These are phyloP conservation scores for Pseudonectria buxi DNA, from an alignment of 2,329 filamentous ascomycete genomes.

Conservation along the genomic window DNA sequence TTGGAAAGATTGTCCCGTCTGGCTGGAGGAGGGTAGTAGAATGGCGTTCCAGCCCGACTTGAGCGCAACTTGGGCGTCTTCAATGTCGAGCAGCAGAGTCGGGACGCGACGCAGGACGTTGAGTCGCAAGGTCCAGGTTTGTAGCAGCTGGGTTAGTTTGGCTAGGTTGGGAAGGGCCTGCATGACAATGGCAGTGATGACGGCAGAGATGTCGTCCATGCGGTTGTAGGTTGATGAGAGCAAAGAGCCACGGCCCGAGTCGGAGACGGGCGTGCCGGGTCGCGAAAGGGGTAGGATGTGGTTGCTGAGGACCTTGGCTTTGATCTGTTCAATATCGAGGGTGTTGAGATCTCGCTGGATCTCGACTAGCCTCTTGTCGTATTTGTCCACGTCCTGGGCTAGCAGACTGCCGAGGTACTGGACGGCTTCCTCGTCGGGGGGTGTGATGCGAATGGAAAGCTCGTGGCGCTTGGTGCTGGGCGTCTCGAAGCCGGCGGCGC, in stretches of 20 bases:
- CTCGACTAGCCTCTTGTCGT: conserved; percentile 67
- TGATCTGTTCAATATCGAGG: conserved; percentile 78
- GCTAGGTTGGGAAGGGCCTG: conserved; percentile 78
- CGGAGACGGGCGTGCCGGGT: conserved; percentile 29
- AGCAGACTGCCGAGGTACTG: conserved; percentile 66
- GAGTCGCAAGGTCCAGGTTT: conserved; percentile 71
- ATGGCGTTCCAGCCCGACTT: conserved; percentile 61
- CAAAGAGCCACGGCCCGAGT: conserved; percentile 28
- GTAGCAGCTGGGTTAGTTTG: conserved; percentile 64
- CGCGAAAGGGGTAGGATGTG: conserved; percentile 56
- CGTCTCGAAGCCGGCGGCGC: conserved; percentile 48
- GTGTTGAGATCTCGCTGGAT: conserved; percentile 64
- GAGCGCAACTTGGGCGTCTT: conserved; percentile 60
- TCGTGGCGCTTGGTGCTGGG: conserved; percentile 37
- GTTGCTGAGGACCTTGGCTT: conserved; percentile 76
- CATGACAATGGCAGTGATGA: conserved; percentile 87
- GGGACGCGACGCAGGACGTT: conserved; percentile 69
- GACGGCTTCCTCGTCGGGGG: conserved; percentile 17
- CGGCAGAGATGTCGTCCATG: conserved; percentile 83
- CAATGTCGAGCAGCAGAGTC: conserved; percentile 56
- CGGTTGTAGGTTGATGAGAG: conserved; percentile 53
- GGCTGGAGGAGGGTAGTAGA: conserved; percentile 22
- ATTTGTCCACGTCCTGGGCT: conserved; percentile 54
- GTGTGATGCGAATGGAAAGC: conserved; percentile 23
- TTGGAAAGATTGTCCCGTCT: conserved; percentile 13